These are phyloP conservation scores for Quercus agrifolia DNA, from an alignment of 306 rosid species.

Conservation along the genomic window DNA sequence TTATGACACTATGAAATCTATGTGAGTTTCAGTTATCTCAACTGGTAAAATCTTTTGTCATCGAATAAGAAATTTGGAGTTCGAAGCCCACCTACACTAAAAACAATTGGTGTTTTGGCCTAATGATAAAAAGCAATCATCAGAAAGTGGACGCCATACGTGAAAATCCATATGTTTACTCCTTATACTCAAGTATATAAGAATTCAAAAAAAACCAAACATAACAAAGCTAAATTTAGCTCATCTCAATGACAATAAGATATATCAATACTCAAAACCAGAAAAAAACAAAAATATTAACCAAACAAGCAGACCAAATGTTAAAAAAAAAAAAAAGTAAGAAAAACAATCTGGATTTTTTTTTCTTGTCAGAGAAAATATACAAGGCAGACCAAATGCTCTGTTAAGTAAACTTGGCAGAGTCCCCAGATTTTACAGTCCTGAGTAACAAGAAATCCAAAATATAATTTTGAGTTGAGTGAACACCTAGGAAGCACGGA, in stretches of 20 bases:
- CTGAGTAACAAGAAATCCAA: background rate
- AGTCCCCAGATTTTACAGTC: background rate
- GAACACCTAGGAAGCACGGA: too few relatives aligned
- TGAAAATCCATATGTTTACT: background rate
- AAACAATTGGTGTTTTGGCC: too few relatives aligned
- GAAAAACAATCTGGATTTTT: background rate
- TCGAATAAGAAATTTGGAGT: too few relatives aligned
- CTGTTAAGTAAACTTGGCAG: background rate
- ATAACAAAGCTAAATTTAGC: background rate
- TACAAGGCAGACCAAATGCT: background rate
- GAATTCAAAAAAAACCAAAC: background rate
- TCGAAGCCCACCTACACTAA: too few relatives aligned
- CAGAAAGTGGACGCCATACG: accelerated
- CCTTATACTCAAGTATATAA: background rate
- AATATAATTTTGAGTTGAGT: background rate
- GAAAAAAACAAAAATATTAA: too few relatives aligned
- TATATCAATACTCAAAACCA: too few relatives aligned
- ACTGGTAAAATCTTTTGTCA: too few relatives aligned
- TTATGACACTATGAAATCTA: background rate
- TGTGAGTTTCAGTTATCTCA: too few relatives aligned
- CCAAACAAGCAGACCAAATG: background rate
- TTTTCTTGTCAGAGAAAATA: background rate
- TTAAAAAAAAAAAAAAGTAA: background rate
- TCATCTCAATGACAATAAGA: too few relatives aligned
- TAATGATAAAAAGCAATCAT: too few relatives aligned